Percentiles rank a stretch among this genome's conserved stretches.
Evolutionary conservation across 352 stramenopile genomes (phyloP).

Genomic region (Pythium biforme): DNA sequence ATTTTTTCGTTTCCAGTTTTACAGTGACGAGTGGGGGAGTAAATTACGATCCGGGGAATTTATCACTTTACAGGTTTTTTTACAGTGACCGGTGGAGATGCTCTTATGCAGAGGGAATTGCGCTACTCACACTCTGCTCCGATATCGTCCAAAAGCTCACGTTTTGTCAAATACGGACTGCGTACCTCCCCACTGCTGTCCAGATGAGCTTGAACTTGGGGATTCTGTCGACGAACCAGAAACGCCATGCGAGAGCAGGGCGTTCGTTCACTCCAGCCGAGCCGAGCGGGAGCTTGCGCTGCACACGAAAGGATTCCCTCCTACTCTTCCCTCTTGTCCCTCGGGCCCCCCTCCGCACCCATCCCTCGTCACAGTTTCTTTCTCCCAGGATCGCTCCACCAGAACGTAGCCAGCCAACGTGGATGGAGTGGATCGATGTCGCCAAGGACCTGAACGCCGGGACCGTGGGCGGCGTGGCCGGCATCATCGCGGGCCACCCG

Average conservation of each 20-base stretch:
- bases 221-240: background rate
- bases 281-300: too few relatives aligned
- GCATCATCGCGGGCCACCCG: slow-evolving; percentile 77
- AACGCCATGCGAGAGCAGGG: background rate
- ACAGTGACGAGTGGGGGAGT: too few relatives aligned
- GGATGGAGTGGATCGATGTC: slow-evolving; percentile 82
- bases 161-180: background rate
- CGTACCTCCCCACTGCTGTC: background rate
- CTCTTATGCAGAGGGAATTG: too few relatives aligned
- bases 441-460: slow-evolving; percentile 82
- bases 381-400: background rate
- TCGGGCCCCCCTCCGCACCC: background rate
- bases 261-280: background rate
- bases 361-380: background rate
- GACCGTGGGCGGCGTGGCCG: slow-evolving; percentile 75
- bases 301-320: background rate
- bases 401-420: background rate
- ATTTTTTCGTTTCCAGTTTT: too few relatives aligned
- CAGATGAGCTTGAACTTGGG: background rate
- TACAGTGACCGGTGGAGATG: too few relatives aligned
- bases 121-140: background rate
- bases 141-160: background rate
- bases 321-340: background rate
- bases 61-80: too few relatives aligned
- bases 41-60: too few relatives aligned